Percentiles rank a stretch among this genome's conserved stretches.
Conservation (phyloP, 1,284 basidiomycete species). For the Heterobasidion irregulare region DNA sequence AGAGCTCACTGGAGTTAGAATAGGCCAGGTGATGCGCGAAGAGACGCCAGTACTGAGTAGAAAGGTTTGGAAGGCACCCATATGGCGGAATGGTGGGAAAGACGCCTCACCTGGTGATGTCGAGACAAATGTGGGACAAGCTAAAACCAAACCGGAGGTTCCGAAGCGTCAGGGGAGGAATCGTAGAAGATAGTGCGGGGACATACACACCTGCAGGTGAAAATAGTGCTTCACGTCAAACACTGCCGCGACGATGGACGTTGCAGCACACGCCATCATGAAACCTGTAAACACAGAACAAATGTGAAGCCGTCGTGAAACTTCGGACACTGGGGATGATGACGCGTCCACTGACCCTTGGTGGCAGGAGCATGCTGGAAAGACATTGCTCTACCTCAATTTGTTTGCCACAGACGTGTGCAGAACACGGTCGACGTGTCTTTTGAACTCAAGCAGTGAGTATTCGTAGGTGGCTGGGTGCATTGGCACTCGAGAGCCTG, state of each 20-base stretch:
- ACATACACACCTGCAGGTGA: constrained; percentile 59
- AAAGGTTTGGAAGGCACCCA: not conserved
- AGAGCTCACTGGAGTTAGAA: constrained; percentile 78
- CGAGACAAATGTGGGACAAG: constrained; percentile 63
- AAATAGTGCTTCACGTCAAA: constrained; percentile 85
- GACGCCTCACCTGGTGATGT: constrained; percentile 50
- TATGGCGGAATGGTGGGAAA: not conserved
- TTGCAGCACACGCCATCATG: constrained; percentile 63
- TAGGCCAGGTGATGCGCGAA: constrained; percentile 71
- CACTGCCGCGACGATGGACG: constrained; percentile 66
- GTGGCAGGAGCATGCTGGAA: constrained; percentile 74
- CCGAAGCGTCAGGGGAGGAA: not conserved
- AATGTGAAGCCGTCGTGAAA: not conserved
- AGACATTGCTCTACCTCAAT: constrained; percentile 37
- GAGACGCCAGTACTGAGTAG: constrained; percentile 77
- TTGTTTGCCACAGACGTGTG: not conserved
- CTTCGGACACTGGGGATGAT: not conserved
- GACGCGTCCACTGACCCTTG: constrained; percentile 43
- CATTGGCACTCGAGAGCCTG: too few species aligned
- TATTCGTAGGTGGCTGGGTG: too few species aligned
- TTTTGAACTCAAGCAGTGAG: too few species aligned
- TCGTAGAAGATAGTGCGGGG: constrained; percentile 15
- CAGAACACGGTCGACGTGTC: too few species aligned
- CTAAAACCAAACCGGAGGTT: constrained; percentile 22
- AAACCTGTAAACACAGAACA: constrained; percentile 45